phyloP scores from a whole-genome alignment of 2,329 filamentous ascomycete genomes.

The Endoconidiophora polonica region DNA sequence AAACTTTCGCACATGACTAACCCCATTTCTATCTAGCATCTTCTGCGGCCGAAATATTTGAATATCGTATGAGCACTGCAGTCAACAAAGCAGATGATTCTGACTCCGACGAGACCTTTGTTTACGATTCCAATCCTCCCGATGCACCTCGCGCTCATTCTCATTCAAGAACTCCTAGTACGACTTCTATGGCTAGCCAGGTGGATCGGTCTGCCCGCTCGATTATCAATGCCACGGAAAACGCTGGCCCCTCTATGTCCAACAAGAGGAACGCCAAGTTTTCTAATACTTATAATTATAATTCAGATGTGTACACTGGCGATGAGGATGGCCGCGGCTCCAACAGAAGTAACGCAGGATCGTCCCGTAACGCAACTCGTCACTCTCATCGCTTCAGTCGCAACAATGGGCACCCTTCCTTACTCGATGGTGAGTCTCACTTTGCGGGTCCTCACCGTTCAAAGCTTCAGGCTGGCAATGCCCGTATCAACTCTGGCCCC shows the following conservation, averaged over 20 bases:
- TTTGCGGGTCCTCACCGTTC: constrained; percentile 50
- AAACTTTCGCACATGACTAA: constrained; percentile 18
- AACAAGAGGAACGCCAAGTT: constrained; percentile 93
- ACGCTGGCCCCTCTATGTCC: constrained; percentile 24
- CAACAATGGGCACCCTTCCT: constrained; percentile 50
- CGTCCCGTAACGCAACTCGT: constrained; percentile 47
- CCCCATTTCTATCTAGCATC: constrained; percentile 40
- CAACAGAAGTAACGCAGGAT: constrained; percentile 42
- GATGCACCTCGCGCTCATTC: constrained; percentile 61
- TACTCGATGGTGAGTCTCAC: constrained; percentile 63
- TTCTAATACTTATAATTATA: constrained; percentile 58
- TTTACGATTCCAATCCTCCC: constrained; percentile 94
- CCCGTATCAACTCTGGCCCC: constrained; percentile 49
- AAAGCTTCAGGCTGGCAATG: constrained; percentile 41
- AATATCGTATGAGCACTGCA: constrained; percentile 87
- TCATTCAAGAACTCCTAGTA: constrained; percentile 88
- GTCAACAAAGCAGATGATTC: constrained; percentile 94
- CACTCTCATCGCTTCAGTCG: constrained; percentile 59
- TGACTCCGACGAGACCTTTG: constrained; percentile 95
- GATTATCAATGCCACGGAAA: constrained; percentile 52
- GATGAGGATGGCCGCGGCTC: constrained; percentile 52
- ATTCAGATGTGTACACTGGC: constrained; percentile 33
- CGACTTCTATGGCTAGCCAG: constrained; percentile 66
- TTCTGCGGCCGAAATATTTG: constrained; percentile 95
- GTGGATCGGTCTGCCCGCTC: constrained; percentile 39